phyloP scores from a whole-genome alignment of 495 filamentous ascomycete species.

The Penicillium paradoxum region DNA sequence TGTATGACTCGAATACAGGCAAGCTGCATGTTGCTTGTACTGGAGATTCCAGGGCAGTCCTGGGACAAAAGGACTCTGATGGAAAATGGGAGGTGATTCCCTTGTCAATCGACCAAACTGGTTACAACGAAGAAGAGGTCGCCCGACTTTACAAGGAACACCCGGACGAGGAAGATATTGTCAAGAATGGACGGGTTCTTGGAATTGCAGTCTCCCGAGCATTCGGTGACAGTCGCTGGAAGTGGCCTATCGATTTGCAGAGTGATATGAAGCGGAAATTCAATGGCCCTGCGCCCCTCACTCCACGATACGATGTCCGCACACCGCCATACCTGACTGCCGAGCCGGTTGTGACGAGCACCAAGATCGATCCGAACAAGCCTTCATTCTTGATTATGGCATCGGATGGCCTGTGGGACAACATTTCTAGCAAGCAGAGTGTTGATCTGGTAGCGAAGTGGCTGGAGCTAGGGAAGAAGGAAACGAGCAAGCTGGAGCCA shows the following conservation, averaged over 20 bases:
- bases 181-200: conserved; percentile 52
- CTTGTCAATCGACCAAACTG: conserved; percentile 57
- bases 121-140: conserved; percentile 48
- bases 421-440: conserved; percentile 52
- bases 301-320: conserved; percentile 29
- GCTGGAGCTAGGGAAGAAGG: conserved; percentile 32
- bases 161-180: conserved; percentile 51
- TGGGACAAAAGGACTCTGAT: conserved; percentile 44
- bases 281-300: conserved; percentile 40
- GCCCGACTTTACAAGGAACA: conserved; percentile 49
- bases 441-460: conserved; percentile 54
- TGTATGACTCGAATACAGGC: conserved; percentile 46
- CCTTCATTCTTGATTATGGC: conserved; percentile 60
- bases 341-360: conserved; percentile 56
- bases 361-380: conserved; percentile 37
- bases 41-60: conserved; percentile 57
- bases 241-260: conserved; percentile 51
- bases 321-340: conserved; percentile 65
- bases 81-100: conserved; percentile 45
- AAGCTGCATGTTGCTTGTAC: conserved; percentile 54
- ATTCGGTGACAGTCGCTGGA: conserved; percentile 62
- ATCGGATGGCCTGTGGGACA: conserved; percentile 62
- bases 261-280: conserved; percentile 39
- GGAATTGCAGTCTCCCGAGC: conserved; percentile 54
- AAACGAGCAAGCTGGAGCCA: conserved; percentile 10